phyloP scores from a whole-genome alignment of 2,329 filamentous ascomycete genomes.

The Teratosphaeriaceae sp. region DNA sequence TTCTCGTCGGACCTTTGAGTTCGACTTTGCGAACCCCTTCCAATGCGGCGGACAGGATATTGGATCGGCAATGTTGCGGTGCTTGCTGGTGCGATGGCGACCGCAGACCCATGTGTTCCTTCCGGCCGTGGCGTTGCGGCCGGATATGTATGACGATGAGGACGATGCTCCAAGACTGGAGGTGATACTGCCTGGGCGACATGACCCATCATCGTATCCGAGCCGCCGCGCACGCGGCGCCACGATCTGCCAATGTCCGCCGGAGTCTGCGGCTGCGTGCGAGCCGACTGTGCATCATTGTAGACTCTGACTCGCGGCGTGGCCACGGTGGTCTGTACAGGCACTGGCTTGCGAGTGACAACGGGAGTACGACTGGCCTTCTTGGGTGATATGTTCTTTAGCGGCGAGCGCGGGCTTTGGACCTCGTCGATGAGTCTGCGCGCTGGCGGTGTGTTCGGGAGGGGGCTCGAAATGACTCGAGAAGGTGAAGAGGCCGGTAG shows the following conservation, averaged over 20 bases:
- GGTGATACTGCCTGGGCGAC: conserved; percentile 1
- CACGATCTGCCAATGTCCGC: conserved; percentile 22
- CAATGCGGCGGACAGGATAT: not conserved
- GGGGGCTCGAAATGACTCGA: not conserved
- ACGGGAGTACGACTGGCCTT: not conserved
- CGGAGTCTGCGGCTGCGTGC: conserved; percentile 28
- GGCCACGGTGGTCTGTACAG: not conserved
- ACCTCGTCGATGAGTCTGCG: not conserved
- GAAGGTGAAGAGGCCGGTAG: not conserved
- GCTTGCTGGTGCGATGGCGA: not conserved
- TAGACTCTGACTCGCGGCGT: conserved; percentile 22
- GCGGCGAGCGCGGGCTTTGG: conserved; percentile 1
- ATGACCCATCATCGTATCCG: conserved; percentile 8
- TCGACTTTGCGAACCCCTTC: not conserved
- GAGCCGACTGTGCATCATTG: conserved; percentile 22
- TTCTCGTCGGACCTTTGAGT: conserved; percentile 15
- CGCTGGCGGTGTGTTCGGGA: not conserved
- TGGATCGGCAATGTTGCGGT: not conserved
- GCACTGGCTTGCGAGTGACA: conserved; percentile 6
- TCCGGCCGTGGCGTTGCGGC: conserved; percentile 3
- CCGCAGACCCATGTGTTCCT: not conserved
- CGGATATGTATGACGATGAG: conserved; percentile 11
- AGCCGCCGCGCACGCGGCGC: conserved; percentile 13
- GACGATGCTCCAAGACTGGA: conserved; percentile 7
- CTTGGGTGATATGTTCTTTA: not conserved